Base-by-base conservation (phyloP, 2,329 filamentous ascomycete species). In the Sporothrix variecibatus region DNA sequence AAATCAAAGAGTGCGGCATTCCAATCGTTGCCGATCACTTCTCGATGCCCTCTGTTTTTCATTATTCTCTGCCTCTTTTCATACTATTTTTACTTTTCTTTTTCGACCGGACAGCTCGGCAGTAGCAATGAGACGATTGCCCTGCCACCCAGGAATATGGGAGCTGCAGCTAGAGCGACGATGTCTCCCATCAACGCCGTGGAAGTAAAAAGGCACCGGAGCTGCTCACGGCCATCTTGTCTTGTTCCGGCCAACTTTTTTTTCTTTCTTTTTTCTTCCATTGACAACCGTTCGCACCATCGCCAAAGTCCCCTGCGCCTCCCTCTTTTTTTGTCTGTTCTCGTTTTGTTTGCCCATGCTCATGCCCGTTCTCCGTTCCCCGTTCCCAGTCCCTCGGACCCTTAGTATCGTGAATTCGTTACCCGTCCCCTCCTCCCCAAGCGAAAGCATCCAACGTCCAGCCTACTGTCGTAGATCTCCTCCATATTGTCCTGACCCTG, bases 81-180 rank as follows among this genome's bases (percentile, higher is more conserved):
- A 38, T 28, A 9, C 23, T 60, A 58, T 62, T 49, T 34, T 67
- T 40, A 28, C 23, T 7, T 6, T 15, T 8, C 34, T 46, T 43
- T 11, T 62, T 7, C 31, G 9, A 38, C 17, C 51, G 51, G 58
- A n/a, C 58, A 26, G 38, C 38, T 65, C 23, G 62, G 38, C 12
- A 20, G 38, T 65, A n/a, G 60, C 60, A 43, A 65, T 65, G 62
- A 26, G 40, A n/a, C 72, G 31, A 72, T 74, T 71, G 38, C 46
- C 74, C 74, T 73, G 74, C 73, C 74, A 75, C 72, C 72, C 70
- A n/a, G 3, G 20, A 74, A 49, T 51, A 74, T 70, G 70, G 46
- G 17, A 20, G 2, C 5, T 23, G 62, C n/a, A 53, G 51, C 11
- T 3, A 26, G 23, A 23, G 43, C 9, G 23, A 56, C 23, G 23